These are phyloP conservation scores for Nadsonia fulvescens DNA, from an alignment of 805 yeast species.

Conservation along the genomic window DNA sequence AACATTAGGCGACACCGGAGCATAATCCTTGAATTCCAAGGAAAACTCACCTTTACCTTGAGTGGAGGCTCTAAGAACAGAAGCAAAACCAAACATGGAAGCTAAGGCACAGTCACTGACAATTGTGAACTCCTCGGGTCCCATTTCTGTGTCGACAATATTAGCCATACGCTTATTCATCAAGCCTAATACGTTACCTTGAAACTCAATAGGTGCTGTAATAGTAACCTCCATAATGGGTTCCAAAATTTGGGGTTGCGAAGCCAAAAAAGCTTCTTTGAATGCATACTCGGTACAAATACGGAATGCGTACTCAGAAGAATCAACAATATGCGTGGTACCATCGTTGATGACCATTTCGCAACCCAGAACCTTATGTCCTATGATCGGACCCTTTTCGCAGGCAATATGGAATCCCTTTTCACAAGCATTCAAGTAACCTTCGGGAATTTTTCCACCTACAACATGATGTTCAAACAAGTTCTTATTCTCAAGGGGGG, in stretches of 20 bases:
- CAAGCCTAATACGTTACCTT: conserved; percentile 79
- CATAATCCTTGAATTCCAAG: conserved; percentile 81
- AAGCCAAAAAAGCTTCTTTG: conserved; percentile 69
- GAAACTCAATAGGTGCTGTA: conserved; percentile 92
- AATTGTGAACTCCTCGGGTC: conserved; percentile 84
- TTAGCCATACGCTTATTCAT: conserved; percentile 84
- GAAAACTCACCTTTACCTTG: conserved; percentile 99
- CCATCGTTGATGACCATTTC: conserved; percentile 93
- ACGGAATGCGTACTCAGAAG: conserved; percentile 87
- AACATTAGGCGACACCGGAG: conserved; percentile 77
- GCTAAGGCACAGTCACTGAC: conserved; percentile 93
- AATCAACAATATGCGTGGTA: conserved; percentile 92
- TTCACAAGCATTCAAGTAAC: conserved; percentile 81
- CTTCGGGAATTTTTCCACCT: conserved; percentile 94
- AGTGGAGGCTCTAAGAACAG: conserved; percentile 85
- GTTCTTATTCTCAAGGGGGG: conserved; percentile 39
- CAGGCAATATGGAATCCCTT: conserved; percentile 90
- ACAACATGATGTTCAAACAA: conserved; percentile 73
- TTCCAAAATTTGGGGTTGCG: conserved; percentile 79
- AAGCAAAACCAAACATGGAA: conserved; percentile 91
- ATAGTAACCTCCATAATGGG: conserved; percentile 91
- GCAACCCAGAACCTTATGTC: conserved; percentile 84
- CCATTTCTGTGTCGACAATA: conserved; percentile 85
- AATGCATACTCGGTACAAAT: conserved; percentile 86
- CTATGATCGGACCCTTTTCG: conserved; percentile 92